Base-by-base conservation (phyloP, 495 filamentous ascomycete species). In the Podospora australis region DNA sequence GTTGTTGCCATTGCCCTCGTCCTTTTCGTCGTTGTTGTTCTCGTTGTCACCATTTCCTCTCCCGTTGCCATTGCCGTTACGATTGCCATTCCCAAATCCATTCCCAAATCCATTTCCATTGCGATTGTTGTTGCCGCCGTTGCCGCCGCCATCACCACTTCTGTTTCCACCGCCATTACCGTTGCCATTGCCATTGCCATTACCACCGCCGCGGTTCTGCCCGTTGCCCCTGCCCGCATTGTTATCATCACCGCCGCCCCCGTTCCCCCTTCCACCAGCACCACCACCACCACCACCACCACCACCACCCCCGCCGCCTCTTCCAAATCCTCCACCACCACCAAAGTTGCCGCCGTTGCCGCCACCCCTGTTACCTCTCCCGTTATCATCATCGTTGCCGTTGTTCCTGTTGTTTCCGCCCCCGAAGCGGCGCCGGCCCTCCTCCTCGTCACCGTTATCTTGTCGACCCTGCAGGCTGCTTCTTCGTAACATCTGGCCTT, bases 61-160 rank as follows among this genome's bases (percentile, higher is more conserved):
- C 9, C 48, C 43, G 8, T 49, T 47, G 9, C 54, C 36, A 35
- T 48, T 43, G 7, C 28, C 45, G 20, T 50, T 44, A 1, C 42
- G 44, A 42, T 52, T 51, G 19, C 52, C 39, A 30, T 49, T 50
- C n/a, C 53, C 46, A 30, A 43, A 41, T 3, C 53, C 44, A 38
- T 55, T 52, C n/a, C 51, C 43, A 35, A 50, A 48, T 7, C 49
- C 50, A 26, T 49, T 49, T 13, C 46, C 30, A 26, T 38, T 46
- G 11, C 52, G 35, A 24, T 49, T 49, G 17, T 53, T 34, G 39
- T 49, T 43, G 16, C 49, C 54, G 16, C 45, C 50, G 35, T 50
- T 36, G 14, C 54, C 51, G 24, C 19, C 28, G 23, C 46, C 29
- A 29, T 51, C 22, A n/a, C n/a, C n/a, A 34, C 42, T 35, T 19